Percentiles rank a stretch among this genome's conserved stretches.
These are phyloP conservation scores for Penicillium sp. DNA, from an alignment of 2,329 filamentous ascomycete genomes.

Conservation along the genomic window DNA sequence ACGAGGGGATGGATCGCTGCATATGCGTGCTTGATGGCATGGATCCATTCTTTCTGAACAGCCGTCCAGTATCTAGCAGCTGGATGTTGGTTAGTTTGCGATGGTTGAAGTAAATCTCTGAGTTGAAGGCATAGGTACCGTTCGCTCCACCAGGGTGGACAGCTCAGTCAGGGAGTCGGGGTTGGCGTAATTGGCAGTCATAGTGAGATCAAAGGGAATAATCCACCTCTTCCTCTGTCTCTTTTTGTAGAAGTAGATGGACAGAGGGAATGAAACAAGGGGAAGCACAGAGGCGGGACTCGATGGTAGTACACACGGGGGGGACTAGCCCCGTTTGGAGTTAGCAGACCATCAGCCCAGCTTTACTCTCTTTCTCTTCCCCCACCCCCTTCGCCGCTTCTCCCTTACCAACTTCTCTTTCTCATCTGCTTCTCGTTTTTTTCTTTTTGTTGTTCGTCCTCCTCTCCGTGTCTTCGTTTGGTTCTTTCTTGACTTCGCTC, in stretches of 20 bases:
- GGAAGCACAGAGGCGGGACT: conserved; percentile 12
- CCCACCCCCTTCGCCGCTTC: conserved; percentile 28
- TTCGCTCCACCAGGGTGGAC: conserved; percentile 42
- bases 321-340: conserved; percentile 25
- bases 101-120: neutral
- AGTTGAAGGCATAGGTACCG: conserved; percentile 28
- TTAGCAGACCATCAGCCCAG: conserved; percentile 18
- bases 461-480: conserved; percentile 25
- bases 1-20: conserved; percentile 42
- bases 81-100: conserved; percentile 18
- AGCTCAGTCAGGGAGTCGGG: conserved; percentile 42
- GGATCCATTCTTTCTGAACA: conserved; percentile 44
- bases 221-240: too few relatives aligned
- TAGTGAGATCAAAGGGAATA: too few relatives aligned
- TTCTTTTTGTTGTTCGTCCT: conserved; percentile 35
- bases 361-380: neutral
- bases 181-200: conserved; percentile 30
- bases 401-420: conserved; percentile 30
- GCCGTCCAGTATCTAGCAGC: conserved; percentile 47
- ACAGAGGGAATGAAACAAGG: neutral
- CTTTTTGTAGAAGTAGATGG: neutral
- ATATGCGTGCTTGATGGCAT: conserved; percentile 39
- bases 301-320: conserved; percentile 23
- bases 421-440: conserved; percentile 25
- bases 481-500: conserved; percentile 16